Evolutionary conservation across 768 basidiomycete species (phyloP).

Genomic region (Podaxis sp.): DNA sequence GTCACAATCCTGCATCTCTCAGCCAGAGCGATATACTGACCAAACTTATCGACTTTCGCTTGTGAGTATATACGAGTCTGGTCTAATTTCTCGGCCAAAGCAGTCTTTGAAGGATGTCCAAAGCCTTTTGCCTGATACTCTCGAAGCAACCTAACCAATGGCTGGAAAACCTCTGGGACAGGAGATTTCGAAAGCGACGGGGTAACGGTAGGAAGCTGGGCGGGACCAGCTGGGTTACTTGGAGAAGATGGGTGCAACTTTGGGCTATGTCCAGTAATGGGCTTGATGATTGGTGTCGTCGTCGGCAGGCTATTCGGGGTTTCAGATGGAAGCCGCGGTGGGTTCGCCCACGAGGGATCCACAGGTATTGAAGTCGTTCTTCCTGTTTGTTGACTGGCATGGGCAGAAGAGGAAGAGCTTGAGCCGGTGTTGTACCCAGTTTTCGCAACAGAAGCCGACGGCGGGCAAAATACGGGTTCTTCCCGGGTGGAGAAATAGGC

Average conservation of each 20-base stretch:
- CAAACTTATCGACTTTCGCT: constrained; percentile 40
- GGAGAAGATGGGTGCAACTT: neutral
- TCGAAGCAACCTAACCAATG: constrained; percentile 14
- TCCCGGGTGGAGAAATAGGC: constrained; percentile 3
- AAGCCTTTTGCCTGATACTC: constrained; percentile 24
- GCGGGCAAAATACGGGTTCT: neutral
- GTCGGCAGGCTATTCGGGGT: neutral
- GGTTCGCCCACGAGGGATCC: neutral
- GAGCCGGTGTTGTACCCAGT: neutral
- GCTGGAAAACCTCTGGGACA: constrained; percentile 5
- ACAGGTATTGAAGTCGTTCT: neutral
- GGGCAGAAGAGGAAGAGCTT: neutral
- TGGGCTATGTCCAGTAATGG: neutral
- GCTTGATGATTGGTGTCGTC: neutral
- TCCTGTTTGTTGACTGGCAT: neutral
- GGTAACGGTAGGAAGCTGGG: neutral
- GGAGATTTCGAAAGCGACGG: neutral
- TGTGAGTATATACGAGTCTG: constrained; percentile 31
- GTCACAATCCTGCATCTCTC: constrained; percentile 35
- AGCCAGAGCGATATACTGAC: constrained; percentile 39
- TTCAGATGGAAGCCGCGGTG: neutral
- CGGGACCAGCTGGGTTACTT: no score
- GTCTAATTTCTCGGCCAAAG: constrained; percentile 31
- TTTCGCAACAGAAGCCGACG: neutral
- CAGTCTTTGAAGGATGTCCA: constrained; percentile 34